A percentile compares a stretch with the other conserved stretches of the same genome.
Conservation (phyloP, 768 basidiomycete species). For the Russula brevipes region DNA sequence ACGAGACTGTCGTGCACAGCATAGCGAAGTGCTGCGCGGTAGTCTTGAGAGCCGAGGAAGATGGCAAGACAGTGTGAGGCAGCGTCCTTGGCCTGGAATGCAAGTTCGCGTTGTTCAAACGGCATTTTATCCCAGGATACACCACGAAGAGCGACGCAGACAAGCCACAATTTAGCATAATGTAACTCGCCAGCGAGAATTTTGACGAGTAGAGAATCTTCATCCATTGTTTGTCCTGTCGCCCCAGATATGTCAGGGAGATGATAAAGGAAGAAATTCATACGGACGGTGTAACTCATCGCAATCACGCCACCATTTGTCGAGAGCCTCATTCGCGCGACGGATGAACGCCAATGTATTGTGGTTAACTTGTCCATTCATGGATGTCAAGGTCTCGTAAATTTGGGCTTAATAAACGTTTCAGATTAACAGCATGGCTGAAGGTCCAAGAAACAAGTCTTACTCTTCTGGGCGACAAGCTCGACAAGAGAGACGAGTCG, state of each 20-base stretch:
- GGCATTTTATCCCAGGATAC: slow-evolving; percentile 96
- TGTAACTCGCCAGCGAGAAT: slow-evolving; percentile 84
- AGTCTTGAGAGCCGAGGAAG: slow-evolving; percentile 75
- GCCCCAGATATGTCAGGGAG: slow-evolving; percentile 14
- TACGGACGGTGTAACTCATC: slow-evolving; percentile 73
- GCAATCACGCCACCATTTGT: slow-evolving; percentile 89
- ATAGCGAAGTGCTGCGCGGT: slow-evolving; percentile 83
- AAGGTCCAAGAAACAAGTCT: slow-evolving; percentile 25
- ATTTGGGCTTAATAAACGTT: slow-evolving; percentile 64
- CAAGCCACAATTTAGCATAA: slow-evolving; percentile 92
- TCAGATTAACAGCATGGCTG: background rate
- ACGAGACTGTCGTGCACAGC: slow-evolving; percentile 92
- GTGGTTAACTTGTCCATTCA: slow-evolving; percentile 82
- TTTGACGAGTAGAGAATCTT: slow-evolving; percentile 79
- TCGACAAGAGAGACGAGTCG: slow-evolving; percentile 84
- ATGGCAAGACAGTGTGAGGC: slow-evolving; percentile 81
- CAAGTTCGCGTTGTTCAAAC: slow-evolving; percentile 89
- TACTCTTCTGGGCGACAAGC: slow-evolving; percentile 87
- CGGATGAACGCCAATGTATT: slow-evolving; percentile 83
- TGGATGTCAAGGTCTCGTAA: slow-evolving; percentile 80
- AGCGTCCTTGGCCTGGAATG: slow-evolving; percentile 92
- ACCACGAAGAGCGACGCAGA: slow-evolving; percentile 87
- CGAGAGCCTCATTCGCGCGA: slow-evolving; percentile 77
- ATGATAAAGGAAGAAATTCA: background rate
- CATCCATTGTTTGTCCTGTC: slow-evolving; percentile 73